phyloP scores from a whole-genome alignment of 495 filamentous ascomycete genomes.

The Hyaloscypha variabilis region DNA sequence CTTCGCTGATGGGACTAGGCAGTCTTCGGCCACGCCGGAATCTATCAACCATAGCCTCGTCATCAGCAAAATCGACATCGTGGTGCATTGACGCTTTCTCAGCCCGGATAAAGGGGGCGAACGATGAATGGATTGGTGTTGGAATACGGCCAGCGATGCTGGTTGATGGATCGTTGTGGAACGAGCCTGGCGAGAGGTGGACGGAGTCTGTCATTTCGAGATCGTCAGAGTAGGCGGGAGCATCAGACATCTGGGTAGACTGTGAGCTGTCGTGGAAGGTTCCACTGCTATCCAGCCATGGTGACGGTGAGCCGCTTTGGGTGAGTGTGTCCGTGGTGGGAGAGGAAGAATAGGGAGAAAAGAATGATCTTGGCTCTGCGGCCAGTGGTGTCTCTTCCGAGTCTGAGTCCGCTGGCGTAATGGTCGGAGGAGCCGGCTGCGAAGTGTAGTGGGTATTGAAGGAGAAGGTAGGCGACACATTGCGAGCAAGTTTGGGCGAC shows the following conservation, averaged over 20 bases:
- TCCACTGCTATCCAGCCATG: conserved; percentile 6
- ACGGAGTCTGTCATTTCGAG: conserved; percentile 31
- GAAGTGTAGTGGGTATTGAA: conserved; percentile 23
- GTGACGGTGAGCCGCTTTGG: conserved; percentile 21
- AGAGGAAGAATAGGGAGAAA: conserved; percentile 29
- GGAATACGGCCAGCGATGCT: conserved; percentile 32
- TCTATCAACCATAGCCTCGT: conserved; percentile 27
- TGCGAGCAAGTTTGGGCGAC: conserved; percentile 22
- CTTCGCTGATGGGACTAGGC: conserved; percentile 35
- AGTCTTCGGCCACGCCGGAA: conserved; percentile 27
- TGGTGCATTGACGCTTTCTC: conserved; percentile 20
- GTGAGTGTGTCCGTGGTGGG: conserved; percentile 18
- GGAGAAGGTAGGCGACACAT: conserved; percentile 12
- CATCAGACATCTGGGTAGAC: conserved; percentile 23
- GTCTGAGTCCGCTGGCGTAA: conserved; percentile 34
- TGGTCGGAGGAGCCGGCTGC: conserved; percentile 32
- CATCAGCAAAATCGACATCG: conserved; percentile 27
- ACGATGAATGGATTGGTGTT: conserved; percentile 34
- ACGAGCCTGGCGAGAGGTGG: conserved; percentile 28
- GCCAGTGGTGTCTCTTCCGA: conserved; percentile 24
- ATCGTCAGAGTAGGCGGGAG: conserved; percentile 26
- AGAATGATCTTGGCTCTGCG: conserved; percentile 29
- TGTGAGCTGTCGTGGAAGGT: conserved; percentile 19
- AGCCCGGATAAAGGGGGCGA: conserved; percentile 27
- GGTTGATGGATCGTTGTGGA: conserved; percentile 28